Evolutionary conservation across 495 filamentous ascomycete species (phyloP).

Genomic region (Podospora pseudocomata): DNA sequence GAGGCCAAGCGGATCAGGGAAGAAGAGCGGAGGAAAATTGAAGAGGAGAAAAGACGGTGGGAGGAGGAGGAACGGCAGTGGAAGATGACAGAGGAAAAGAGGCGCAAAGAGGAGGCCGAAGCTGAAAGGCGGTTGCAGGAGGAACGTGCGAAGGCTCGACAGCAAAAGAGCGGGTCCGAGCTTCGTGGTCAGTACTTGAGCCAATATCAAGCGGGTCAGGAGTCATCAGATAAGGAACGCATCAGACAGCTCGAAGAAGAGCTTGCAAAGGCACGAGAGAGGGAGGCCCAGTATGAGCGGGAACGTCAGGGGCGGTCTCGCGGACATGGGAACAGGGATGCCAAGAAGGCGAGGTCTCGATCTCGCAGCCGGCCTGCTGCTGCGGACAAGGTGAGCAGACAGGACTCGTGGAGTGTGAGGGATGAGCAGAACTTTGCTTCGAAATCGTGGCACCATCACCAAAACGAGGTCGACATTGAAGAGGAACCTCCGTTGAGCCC

Average conservation of each 20-base stretch:
- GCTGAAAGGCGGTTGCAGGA: constrained; percentile 61
- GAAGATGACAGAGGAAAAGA: constrained; percentile 74
- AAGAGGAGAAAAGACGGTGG: constrained; percentile 78
- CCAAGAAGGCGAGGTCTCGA: constrained; percentile 42
- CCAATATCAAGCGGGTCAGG: constrained; percentile 71
- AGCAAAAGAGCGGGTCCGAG: constrained; percentile 59
- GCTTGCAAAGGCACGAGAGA: constrained; percentile 77
- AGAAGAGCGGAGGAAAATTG: constrained; percentile 62
- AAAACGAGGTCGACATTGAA: constrained; percentile 40
- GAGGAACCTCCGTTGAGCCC: constrained; percentile 16
- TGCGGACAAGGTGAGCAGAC: constrained; percentile 42
- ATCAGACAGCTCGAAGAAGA: constrained; percentile 82
- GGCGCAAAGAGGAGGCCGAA: constrained; percentile 70
- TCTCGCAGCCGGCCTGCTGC: constrained; percentile 47
- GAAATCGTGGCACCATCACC: constrained; percentile 61
- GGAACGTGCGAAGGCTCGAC: constrained; percentile 53
- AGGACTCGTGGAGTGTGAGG: constrained; percentile 63
- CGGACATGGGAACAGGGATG: constrained; percentile 36
- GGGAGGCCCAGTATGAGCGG: constrained; percentile 78
- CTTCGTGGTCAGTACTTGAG: constrained; percentile 82
- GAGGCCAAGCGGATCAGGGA: constrained; percentile 66
- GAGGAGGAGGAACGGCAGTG: constrained; percentile 79
- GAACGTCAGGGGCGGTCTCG: constrained; percentile 64
- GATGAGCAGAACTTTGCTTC: constrained; percentile 74
- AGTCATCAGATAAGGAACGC: constrained; percentile 42